Evolutionary conservation across 495 filamentous ascomycete genomes (phyloP).

Genomic region (Glonium stellatum): DNA sequence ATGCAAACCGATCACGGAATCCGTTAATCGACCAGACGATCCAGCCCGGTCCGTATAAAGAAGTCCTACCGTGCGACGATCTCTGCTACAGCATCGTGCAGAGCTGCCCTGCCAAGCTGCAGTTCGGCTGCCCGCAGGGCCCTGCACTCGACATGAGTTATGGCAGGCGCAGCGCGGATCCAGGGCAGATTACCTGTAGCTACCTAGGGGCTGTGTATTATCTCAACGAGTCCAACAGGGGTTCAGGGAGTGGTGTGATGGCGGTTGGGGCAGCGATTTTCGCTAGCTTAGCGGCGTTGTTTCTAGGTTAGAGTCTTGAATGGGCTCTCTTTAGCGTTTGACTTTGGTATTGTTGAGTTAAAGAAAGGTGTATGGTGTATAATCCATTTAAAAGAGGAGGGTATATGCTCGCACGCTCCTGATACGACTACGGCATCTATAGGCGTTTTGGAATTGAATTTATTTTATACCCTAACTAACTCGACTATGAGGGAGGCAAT

Average conservation of each 20-base stretch:
- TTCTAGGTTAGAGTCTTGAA: too few species aligned
- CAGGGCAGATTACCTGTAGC: slow-evolving; percentile 48
- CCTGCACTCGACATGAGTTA: slow-evolving; percentile 60
- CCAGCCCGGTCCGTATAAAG: slow-evolving; percentile 84
- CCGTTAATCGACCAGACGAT: slow-evolving; percentile 61
- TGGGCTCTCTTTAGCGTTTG: too few species aligned
- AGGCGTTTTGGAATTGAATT: background rate
- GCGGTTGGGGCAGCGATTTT: background rate
- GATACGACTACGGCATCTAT: background rate
- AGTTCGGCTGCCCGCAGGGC: slow-evolving; percentile 66
- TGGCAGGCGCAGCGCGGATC: slow-evolving; percentile 36
- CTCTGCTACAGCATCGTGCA: slow-evolving; percentile 77
- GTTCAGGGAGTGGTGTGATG: background rate
- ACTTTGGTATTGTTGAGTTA: slow-evolving; percentile 3
- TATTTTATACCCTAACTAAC: background rate
- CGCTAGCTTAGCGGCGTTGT: background rate
- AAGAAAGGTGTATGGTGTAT: background rate
- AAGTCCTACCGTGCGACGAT: slow-evolving; percentile 77
- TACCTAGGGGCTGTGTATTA: slow-evolving; percentile 52
- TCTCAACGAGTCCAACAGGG: slow-evolving; percentile 30
- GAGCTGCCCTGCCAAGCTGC: slow-evolving; percentile 72
- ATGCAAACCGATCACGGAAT: slow-evolving; percentile 45
- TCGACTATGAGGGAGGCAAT: too few species aligned
- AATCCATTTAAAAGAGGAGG: background rate
- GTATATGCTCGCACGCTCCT: background rate